Conservation (phyloP, 441 rosid genomes). For the Macaranga tanarius region DNA sequence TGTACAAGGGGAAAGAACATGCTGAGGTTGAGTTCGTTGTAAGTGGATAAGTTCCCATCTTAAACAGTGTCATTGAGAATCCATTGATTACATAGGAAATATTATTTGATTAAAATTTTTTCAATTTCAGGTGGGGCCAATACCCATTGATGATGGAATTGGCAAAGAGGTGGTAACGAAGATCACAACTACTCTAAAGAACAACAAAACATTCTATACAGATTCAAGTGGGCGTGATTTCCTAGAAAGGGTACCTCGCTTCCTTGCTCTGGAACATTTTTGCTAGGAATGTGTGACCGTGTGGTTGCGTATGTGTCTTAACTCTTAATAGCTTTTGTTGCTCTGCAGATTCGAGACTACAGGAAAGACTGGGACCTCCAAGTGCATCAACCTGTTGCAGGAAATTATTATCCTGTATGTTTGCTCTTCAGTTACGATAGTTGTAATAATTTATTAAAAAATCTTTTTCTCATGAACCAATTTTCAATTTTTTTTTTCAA, state of each 20-base stretch:
- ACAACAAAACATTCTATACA: constrained; percentile 78
- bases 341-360: constrained; percentile 80
- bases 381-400: constrained; percentile 91
- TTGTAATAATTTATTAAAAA: neutral
- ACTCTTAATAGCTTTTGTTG: neutral
- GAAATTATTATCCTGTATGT: constrained; percentile 95
- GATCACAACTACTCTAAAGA: constrained; percentile 64
- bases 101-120: neutral
- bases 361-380: constrained; percentile 88
- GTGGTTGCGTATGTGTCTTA: neutral
- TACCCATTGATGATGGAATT: constrained; percentile 74
- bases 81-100: constrained; percentile 10
- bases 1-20: constrained; percentile 85
- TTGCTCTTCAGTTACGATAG: constrained; percentile 1
- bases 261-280: constrained; percentile 12
- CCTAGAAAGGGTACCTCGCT: constrained; percentile 68
- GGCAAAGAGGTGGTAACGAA: constrained; percentile 92
- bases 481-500: neutral
- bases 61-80: constrained; percentile 5
- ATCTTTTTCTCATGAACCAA: neutral
- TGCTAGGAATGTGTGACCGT: neutral
- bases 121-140: constrained; percentile 68
- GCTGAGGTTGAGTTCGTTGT: constrained; percentile 92
- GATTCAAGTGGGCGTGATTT: constrained; percentile 97
- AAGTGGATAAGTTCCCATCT: constrained; percentile 32